A percentile compares a stretch with the other conserved stretches of the same genome.
phyloP scores from a whole-genome alignment of 2,329 filamentous ascomycete species.

The Exophiala spinifera region DNA sequence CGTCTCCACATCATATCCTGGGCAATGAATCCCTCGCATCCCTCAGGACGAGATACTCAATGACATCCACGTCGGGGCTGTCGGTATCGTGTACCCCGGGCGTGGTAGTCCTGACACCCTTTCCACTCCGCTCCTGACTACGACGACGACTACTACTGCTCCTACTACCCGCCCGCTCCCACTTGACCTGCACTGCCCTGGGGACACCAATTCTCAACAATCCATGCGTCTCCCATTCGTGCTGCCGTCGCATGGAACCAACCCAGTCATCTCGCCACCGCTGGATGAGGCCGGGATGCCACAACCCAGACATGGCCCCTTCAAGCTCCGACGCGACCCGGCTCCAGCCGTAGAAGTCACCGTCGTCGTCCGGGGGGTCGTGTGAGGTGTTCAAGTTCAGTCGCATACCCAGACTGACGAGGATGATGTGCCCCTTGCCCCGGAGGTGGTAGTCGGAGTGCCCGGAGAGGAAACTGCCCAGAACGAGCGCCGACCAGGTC shows the following conservation, averaged over 20 bases:
- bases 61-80: slow-evolving; percentile 5
- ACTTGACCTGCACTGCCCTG: slow-evolving; percentile 1
- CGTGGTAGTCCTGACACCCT: not conserved
- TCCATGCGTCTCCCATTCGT: slow-evolving; percentile 8
- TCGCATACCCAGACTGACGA: slow-evolving; percentile 2
- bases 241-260: slow-evolving; percentile 6
- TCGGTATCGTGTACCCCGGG: not conserved
- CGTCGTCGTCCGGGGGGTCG: not conserved
- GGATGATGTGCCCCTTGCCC: slow-evolving; percentile 18
- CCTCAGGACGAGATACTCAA: slow-evolving; percentile 13
- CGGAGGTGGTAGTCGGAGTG: slow-evolving; percentile 6
- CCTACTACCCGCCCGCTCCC: not conserved
- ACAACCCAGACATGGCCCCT: slow-evolving; percentile 8
- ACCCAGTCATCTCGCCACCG: slow-evolving; percentile 15
- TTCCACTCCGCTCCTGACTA: not conserved
- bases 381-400: not conserved
- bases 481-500: slow-evolving; percentile 13
- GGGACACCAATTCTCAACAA: slow-evolving; percentile 13
- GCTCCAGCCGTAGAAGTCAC: slow-evolving; percentile 5
- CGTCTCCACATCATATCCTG: not conserved
- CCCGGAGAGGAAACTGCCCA: slow-evolving; percentile 12
- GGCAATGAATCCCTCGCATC: slow-evolving; percentile 18
- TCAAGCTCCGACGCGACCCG: not conserved
- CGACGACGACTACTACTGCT: not conserved
- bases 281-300: slow-evolving; percentile 5